Percentiles rank a stretch among this genome's conserved stretches.
phyloP scores from a whole-genome alignment of 1,284 basidiomycete genomes.

The Pascua guehoae region DNA sequence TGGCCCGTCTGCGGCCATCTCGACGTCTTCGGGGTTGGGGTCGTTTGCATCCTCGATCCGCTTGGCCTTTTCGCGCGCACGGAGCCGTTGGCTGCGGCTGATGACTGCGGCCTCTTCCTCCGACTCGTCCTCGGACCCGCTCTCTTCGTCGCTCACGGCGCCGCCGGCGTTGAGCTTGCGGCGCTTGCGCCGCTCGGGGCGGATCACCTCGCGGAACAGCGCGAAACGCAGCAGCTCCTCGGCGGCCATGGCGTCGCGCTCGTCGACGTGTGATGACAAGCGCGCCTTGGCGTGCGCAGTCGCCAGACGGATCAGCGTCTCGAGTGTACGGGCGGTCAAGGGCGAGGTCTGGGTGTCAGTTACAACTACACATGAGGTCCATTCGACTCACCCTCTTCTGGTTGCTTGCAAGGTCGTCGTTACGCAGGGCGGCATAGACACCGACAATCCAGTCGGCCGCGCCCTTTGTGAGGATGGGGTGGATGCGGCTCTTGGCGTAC shows the following conservation, averaged over 20 bases:
- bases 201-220: slow-evolving; percentile 94
- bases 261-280: slow-evolving; percentile 78
- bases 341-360: slow-evolving; percentile 74
- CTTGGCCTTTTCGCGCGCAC: slow-evolving; percentile 52
- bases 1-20: slow-evolving; percentile 24
- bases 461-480: slow-evolving; percentile 83
- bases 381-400: slow-evolving; percentile 68
- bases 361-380: not conserved
- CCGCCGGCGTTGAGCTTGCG: slow-evolving; percentile 69
- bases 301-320: slow-evolving; percentile 95
- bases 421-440: slow-evolving; percentile 86
- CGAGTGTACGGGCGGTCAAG: slow-evolving; percentile 94
- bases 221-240: slow-evolving; percentile 96
- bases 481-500: slow-evolving; percentile 84
- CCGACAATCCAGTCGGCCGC: slow-evolving; percentile 93
- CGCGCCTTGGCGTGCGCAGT: slow-evolving; percentile 97
- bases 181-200: slow-evolving; percentile 66
- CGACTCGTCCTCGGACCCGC: slow-evolving; percentile 53
- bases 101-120: slow-evolving; percentile 18
- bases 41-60: slow-evolving; percentile 45
- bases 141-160: slow-evolving; percentile 54
- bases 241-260: slow-evolving; percentile 81
- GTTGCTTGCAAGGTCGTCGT: slow-evolving; percentile 87
- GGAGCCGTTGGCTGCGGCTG: slow-evolving; percentile 19
- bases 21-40: slow-evolving; percentile 16